A percentile compares a stretch with the other conserved stretches of the same genome.
These are phyloP conservation scores for Trametes villosa DNA, from an alignment of 768 basidiomycete species.

Conservation along the genomic window DNA sequence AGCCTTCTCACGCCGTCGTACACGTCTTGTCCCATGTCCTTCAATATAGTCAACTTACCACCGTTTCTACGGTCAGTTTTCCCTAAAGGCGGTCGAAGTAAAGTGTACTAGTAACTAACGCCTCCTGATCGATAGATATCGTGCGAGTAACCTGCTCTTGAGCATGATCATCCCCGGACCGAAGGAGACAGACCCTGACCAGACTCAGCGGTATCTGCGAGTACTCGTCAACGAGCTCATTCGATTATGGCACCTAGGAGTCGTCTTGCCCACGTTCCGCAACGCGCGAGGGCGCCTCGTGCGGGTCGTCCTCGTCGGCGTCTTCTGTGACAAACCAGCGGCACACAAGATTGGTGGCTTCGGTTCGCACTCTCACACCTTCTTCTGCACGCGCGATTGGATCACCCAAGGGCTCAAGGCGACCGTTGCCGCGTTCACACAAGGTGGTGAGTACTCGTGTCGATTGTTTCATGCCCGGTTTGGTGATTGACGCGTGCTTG, in stretches of 20 bases:
- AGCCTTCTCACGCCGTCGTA: slow-evolving; percentile 42
- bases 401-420: slow-evolving; percentile 34
- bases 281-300: slow-evolving; percentile 32
- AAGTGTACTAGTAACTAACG: slow-evolving; percentile 31
- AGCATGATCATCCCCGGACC: slow-evolving; percentile 20
- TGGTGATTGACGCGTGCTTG: not conserved
- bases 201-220: slow-evolving; percentile 1
- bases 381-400: slow-evolving; percentile 43
- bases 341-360: slow-evolving; percentile 40
- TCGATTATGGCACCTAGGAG: slow-evolving; percentile 8
- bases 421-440: slow-evolving; percentile 25
- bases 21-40: slow-evolving; percentile 40
- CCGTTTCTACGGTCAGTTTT: slow-evolving; percentile 33
- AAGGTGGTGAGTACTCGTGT: slow-evolving; percentile 20
- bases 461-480: not conserved
- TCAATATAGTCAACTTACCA: slow-evolving; percentile 38
- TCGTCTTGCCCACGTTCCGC: not conserved
- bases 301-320: slow-evolving; percentile 37
- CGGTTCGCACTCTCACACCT: slow-evolving; percentile 36
- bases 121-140: slow-evolving; percentile 28
- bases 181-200: slow-evolving; percentile 12
- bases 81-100: too few species aligned
- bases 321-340: slow-evolving; percentile 46
- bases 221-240: slow-evolving; percentile 13
- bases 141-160: not conserved